Conservation (phyloP, 805 yeast genomes). For the Wickerhamiella alocasiicola region DNA sequence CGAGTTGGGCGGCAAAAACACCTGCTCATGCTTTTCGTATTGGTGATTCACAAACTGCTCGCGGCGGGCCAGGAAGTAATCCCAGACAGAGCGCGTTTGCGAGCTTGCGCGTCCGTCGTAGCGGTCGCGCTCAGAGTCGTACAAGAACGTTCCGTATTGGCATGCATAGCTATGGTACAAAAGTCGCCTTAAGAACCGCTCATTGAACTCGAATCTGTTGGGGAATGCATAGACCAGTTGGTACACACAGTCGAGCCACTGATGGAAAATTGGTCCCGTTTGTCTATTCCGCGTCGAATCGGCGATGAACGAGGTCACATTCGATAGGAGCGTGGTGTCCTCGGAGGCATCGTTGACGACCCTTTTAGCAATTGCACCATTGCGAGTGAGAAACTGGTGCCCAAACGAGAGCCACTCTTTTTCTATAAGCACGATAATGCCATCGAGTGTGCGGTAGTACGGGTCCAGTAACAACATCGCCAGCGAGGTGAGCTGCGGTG, state of each 20-base stretch:
- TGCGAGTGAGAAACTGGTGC: slow-evolving; percentile 72
- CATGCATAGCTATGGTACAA: slow-evolving; percentile 85
- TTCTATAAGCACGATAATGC: slow-evolving; percentile 74
- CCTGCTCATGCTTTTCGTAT: slow-evolving; percentile 27
- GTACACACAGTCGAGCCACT: slow-evolving; percentile 79
- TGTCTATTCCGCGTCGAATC: slow-evolving; percentile 27
- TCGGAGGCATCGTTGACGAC: slow-evolving; percentile 14
- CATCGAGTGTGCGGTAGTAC: slow-evolving; percentile 72
- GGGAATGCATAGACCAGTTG: slow-evolving; percentile 68
- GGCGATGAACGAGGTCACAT: slow-evolving; percentile 31
- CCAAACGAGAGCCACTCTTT: slow-evolving; percentile 97
- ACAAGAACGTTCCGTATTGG: slow-evolving; percentile 85
- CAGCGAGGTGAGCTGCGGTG: slow-evolving; percentile 76
- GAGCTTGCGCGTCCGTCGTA: slow-evolving; percentile 31
- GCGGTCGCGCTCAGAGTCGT: slow-evolving; percentile 59
- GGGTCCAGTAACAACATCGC: slow-evolving; percentile 86
- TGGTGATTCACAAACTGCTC: slow-evolving; percentile 50
- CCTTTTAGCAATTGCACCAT: slow-evolving; percentile 38
- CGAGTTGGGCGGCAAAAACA: slow-evolving; percentile 31
- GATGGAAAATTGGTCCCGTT: slow-evolving; percentile 89
- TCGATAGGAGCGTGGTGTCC: slow-evolving; percentile 34
- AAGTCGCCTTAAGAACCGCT: slow-evolving; percentile 69
- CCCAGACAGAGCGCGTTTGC: slow-evolving; percentile 78
- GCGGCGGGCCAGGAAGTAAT: slow-evolving; percentile 68
- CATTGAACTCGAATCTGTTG: slow-evolving; percentile 68